Evolutionary conservation across 139 green algal genomes (phyloP).

Genomic region (Raphidocelis subcapitata): DNA sequence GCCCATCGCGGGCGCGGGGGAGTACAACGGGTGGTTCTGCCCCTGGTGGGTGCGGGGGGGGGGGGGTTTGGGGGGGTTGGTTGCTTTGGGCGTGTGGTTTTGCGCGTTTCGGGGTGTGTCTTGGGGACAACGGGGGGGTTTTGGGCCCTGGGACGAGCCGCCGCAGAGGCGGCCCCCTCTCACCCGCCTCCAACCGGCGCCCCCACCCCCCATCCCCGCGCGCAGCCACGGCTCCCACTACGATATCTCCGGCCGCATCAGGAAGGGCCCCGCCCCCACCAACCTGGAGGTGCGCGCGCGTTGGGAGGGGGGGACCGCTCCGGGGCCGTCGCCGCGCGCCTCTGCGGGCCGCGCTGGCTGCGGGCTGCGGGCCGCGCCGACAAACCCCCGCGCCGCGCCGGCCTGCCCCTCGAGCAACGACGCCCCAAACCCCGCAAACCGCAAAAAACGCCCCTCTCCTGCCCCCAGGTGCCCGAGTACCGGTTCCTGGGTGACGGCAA

Average conservation of each 20-base stretch:
- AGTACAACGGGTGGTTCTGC: slow-evolving; percentile 98
- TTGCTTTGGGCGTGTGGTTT: slow-evolving; percentile 4
- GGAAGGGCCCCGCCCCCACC: slow-evolving; percentile 95
- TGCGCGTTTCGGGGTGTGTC: background rate
- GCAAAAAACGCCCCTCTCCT: no score
- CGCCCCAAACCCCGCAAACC: no score
- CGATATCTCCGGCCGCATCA: slow-evolving; percentile 91
- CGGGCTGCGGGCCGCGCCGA: no score
- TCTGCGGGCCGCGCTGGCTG: slow-evolving; percentile 42
- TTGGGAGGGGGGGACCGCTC: slow-evolving; percentile 86
- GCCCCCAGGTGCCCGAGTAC: slow-evolving; percentile 64
- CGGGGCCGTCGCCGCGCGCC: slow-evolving; percentile 65
- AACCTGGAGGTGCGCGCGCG: slow-evolving; percentile 98
- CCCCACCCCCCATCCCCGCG: slow-evolving; percentile 59
- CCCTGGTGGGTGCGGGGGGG: slow-evolving; percentile 62
- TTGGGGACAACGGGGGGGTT: background rate
- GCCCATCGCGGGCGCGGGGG: slow-evolving; percentile 94
- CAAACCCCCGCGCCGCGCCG: no score
- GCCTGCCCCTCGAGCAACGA: no score
- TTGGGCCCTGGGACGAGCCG: no score
- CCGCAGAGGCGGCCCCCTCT: no score
- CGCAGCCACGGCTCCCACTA: slow-evolving; percentile 91
- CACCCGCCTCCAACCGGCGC: background rate
- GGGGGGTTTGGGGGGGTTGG: no score
- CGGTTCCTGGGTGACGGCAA: slow-evolving; percentile 62